phyloP scores from a whole-genome alignment of 257 asterid species.

The Sherardia arvensis region DNA sequence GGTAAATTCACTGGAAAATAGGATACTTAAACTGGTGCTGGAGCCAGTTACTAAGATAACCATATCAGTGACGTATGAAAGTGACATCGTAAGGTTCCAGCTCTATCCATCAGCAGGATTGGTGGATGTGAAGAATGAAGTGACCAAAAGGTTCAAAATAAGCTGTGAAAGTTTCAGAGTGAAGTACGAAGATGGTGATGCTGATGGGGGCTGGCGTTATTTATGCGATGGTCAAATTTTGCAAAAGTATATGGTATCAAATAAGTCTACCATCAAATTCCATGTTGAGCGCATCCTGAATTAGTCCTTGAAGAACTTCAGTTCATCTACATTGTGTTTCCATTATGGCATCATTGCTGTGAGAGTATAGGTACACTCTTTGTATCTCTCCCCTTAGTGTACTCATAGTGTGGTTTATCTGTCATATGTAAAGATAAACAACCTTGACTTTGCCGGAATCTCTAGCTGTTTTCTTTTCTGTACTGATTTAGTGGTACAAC shows the following conservation, averaged over 20 bases:
- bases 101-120: constrained; percentile 12
- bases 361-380: no score
- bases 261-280: background rate
- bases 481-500: no score
- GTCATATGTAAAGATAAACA: no score
- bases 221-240: constrained; percentile 7
- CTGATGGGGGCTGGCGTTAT: constrained; percentile 1
- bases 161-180: background rate
- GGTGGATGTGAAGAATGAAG: constrained; percentile 15
- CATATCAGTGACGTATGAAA: constrained; percentile 8
- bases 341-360: background rate
- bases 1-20: background rate
- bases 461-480: no score
- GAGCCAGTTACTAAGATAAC: constrained; percentile 3
- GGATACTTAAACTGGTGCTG: background rate
- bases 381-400: no score
- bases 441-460: no score
- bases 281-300: background rate
- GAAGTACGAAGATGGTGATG: constrained; percentile 15
- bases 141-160: constrained; percentile 17
- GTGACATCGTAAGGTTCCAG: constrained; percentile 16
- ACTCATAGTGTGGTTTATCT: no score
- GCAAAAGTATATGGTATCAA: background rate
- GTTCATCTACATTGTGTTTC: background rate
- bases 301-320: background rate